Conservation (phyloP, 2,329 filamentous ascomycete species). For the Periconia sp. region DNA sequence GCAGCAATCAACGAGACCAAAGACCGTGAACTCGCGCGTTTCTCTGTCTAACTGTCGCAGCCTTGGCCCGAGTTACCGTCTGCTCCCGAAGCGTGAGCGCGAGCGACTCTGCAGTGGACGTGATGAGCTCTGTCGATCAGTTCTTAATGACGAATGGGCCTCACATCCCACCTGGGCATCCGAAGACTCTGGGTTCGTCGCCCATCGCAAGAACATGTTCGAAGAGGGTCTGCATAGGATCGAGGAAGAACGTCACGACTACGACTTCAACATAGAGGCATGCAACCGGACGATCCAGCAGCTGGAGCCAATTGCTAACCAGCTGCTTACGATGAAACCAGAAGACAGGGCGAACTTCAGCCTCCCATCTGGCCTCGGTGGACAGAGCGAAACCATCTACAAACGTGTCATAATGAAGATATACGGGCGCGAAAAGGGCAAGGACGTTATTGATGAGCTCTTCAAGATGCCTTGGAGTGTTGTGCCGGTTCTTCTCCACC, state of each 20-base stretch:
- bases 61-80: slow-evolving; percentile 92
- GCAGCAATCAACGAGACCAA: slow-evolving; percentile 48
- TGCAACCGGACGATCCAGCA: slow-evolving; percentile 95
- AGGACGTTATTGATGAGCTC: slow-evolving; percentile 85
- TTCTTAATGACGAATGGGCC: slow-evolving; percentile 97
- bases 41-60: slow-evolving; percentile 94
- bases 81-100: slow-evolving; percentile 88
- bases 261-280: slow-evolving; percentile 97
- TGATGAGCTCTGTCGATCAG: slow-evolving; percentile 90
- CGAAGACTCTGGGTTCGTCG: slow-evolving; percentile 96
- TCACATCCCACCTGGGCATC: slow-evolving; percentile 99
- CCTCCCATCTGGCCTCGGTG: slow-evolving; percentile 82
- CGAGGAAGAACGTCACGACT: slow-evolving; percentile 97
- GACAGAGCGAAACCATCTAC: slow-evolving; percentile 95
- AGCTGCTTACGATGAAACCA: slow-evolving; percentile 77
- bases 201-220: slow-evolving; percentile 93
- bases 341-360: slow-evolving; percentile 77
- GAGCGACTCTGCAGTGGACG: slow-evolving; percentile 92
- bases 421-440: slow-evolving; percentile 83
- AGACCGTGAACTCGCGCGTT: slow-evolving; percentile 82
- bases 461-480: slow-evolving; percentile 84
- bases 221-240: slow-evolving; percentile 95
- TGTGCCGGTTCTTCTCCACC: slow-evolving; percentile 83
- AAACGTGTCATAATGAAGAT: slow-evolving; percentile 98
- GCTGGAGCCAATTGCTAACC: slow-evolving; percentile 90